Evolutionary conservation across 2,329 filamentous ascomycete species (phyloP), one percentile per base, ranked within the genome.

Genomic region (Rhinocladiella similis): DNA sequence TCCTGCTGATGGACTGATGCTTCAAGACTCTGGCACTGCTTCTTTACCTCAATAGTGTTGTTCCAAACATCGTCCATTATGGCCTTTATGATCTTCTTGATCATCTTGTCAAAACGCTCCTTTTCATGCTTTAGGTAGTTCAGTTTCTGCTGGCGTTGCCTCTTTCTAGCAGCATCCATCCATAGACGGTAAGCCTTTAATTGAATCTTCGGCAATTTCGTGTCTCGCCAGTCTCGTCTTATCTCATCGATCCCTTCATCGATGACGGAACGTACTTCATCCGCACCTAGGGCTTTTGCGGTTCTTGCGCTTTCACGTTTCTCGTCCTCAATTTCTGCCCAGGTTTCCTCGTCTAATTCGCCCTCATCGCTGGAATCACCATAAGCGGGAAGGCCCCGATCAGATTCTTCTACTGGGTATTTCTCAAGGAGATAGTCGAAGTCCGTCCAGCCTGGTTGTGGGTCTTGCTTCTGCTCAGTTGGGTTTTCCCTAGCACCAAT

Each of bases 311-410:
- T 58, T 19, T 69, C 73, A 50, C 75, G 72, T 39, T 73, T 71
- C 57, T 87, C 84, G 27, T 80, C 73, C 45, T 86, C 78, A 9
- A 89, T 86, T 65, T 89, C 86, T 42, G 72, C 72, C 75, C 79
- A 81, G 0, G 83, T 86, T 35, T 82, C 78, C 10, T 80, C 75
- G 63, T 89, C 85, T 59, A 80, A 82, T 27, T 80, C 75, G 3
- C 78, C 77, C 7, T 79, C 70, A 47, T 61, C 73, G 1, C 71
- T 74, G 1, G 83, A 86, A 3, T 87, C 81, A 4, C 83, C 82
- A 64, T 80, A 82, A 0, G 74, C 19, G 16, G 82, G 81, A 5
- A 82, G 70, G 9, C 75, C 63, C 19, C 79, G 69, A 10, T 71
- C 71, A 25, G 70, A 71, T 36, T 70, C 66, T 27, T 71, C 60